Evolutionary conservation across 495 filamentous ascomycete genomes (phyloP).

Genomic region (Astrothelium macrocarpum): DNA sequence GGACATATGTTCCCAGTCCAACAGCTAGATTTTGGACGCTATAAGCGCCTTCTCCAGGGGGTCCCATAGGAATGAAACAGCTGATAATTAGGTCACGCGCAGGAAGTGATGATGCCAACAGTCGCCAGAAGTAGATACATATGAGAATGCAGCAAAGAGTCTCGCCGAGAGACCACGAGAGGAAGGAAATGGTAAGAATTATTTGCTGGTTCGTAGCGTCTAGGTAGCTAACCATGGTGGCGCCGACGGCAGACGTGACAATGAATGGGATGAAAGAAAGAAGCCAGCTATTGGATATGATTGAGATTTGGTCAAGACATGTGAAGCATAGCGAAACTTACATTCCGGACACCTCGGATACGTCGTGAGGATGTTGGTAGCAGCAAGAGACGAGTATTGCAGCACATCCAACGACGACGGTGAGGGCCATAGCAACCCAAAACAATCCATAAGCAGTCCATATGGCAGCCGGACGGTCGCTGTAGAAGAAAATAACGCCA

Average conservation of each 20-base stretch:
- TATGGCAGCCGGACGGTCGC: not conserved
- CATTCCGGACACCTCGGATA: slow-evolving; percentile 8
- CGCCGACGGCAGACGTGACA: slow-evolving; percentile 8
- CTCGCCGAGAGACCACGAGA: slow-evolving; percentile 6
- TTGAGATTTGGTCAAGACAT: not conserved
- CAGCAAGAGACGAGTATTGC: not conserved
- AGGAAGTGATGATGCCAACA: slow-evolving; percentile 34
- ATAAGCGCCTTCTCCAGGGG: slow-evolving; percentile 8
- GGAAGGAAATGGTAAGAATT: slow-evolving; percentile 7
- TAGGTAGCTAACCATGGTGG: not conserved
- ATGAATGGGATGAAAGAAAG: slow-evolving; percentile 7
- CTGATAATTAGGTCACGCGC: slow-evolving; percentile 27
- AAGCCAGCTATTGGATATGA: slow-evolving; percentile 4
- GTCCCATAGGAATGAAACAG: slow-evolving; percentile 2
- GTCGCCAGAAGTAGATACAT: slow-evolving; percentile 11
- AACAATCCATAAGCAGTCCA: slow-evolving; percentile 6
- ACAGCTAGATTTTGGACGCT: slow-evolving; percentile 7
- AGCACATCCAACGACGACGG: not conserved
- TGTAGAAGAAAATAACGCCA: slow-evolving; percentile 8
- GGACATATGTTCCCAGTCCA: slow-evolving; percentile 2
- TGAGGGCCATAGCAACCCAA: slow-evolving; percentile 8
- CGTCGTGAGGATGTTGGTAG: slow-evolving; percentile 2
- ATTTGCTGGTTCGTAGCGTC: not conserved
- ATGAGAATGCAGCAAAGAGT: slow-evolving; percentile 6
- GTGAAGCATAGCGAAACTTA: not conserved